Conservation (phyloP, 805 yeast genomes). For the Lipomyces sp. region DNA sequence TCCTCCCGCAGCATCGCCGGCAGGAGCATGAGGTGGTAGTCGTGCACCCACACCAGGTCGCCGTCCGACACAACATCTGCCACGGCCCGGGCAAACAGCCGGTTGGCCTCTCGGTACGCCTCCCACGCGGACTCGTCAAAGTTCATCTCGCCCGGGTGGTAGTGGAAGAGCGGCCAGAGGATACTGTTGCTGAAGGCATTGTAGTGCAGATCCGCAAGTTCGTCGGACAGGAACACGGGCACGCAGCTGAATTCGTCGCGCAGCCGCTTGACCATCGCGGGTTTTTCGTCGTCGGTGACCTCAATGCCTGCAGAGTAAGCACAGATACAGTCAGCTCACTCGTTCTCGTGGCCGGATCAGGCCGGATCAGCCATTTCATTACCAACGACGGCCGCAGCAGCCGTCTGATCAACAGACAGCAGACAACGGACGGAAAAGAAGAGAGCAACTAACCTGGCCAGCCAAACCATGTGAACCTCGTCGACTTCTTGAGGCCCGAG, state of each 20-base stretch:
- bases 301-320: conserved; percentile 46
- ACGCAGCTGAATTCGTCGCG: conserved; percentile 77
- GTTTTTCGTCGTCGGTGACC: conserved; percentile 72
- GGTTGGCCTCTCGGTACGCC: conserved; percentile 91
- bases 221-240: conserved; percentile 84
- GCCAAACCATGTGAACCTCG: conserved; percentile 94
- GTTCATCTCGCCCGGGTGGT: conserved; percentile 98
- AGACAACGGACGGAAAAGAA: background rate
- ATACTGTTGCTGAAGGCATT: conserved; percentile 94
- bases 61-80: conserved; percentile 68
- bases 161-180: conserved; percentile 96
- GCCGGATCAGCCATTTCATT: too few relatives aligned
- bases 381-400: too few relatives aligned
- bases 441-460: conserved; percentile 71
- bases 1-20: conserved; percentile 80
- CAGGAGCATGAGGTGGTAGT: conserved; percentile 91
- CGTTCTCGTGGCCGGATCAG: too few relatives aligned
- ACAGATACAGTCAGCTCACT: background rate
- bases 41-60: conserved; percentile 96
- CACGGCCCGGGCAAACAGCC: conserved; percentile 71
- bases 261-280: conserved; percentile 64
- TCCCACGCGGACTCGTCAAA: conserved; percentile 98
- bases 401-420: too few relatives aligned
- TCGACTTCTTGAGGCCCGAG: conserved; percentile 79
- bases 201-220: conserved; percentile 91